phyloP scores from a whole-genome alignment of 2,329 filamentous ascomycete genomes.

The Ophiocordyceps camponoti-rufipedis region DNA sequence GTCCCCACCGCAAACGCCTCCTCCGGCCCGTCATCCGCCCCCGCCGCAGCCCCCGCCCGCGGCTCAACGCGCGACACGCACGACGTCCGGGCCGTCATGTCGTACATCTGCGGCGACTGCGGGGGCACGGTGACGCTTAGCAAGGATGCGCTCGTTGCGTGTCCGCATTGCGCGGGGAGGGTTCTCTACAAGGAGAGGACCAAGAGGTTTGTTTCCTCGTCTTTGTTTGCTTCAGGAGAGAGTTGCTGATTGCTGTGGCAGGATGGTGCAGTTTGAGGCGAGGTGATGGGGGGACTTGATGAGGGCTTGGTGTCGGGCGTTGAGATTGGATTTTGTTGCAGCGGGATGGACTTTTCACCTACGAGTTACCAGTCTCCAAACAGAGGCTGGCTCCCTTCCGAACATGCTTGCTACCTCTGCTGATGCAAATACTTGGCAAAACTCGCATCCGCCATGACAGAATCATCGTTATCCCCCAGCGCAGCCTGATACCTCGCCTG shows the following conservation, averaged over 20 bases:
- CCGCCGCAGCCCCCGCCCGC: constrained; percentile 19
- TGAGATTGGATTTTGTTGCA: not conserved
- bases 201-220: constrained; percentile 48
- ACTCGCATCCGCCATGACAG: constrained; percentile 35
- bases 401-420: constrained; percentile 9
- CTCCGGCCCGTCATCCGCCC: constrained; percentile 7
- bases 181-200: constrained; percentile 97
- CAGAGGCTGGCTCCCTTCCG: too few relatives aligned
- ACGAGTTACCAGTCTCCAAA: too few relatives aligned
- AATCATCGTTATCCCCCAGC: constrained; percentile 38
- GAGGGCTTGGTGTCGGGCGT: not conserved
- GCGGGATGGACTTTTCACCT: too few relatives aligned
- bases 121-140: constrained; percentile 20
- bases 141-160: constrained; percentile 30
- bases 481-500: constrained; percentile 63
- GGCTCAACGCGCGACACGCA: constrained; percentile 21
- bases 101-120: constrained; percentile 25
- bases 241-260: constrained; percentile 15
- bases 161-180: constrained; percentile 60
- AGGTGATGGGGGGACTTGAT: constrained; percentile 28
- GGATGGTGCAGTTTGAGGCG: constrained; percentile 98
- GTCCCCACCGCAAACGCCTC: constrained; percentile 33
- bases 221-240: not conserved
- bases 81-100: constrained; percentile 18
- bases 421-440: constrained; percentile 41